These are phyloP conservation scores for Penicillium vulpinum DNA, from an alignment of 2,329 filamentous ascomycete species.

Conservation along the genomic window DNA sequence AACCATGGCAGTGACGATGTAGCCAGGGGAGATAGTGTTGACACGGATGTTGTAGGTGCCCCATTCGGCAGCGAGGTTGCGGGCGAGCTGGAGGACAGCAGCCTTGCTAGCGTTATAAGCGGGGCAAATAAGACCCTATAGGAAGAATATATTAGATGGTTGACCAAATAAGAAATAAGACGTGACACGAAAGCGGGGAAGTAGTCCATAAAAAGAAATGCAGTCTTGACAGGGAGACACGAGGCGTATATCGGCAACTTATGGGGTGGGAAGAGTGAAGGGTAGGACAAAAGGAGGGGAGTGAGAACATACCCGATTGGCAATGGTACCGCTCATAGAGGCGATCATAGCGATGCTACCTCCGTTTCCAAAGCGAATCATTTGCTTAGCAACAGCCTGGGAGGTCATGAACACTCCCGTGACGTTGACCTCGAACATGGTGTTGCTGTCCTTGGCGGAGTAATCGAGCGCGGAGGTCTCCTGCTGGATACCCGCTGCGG, in stretches of 20 bases:
- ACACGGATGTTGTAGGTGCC: slow-evolving; percentile 51
- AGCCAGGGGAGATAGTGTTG: slow-evolving; percentile 51
- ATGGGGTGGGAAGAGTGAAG: neutral
- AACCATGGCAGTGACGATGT: slow-evolving; percentile 51
- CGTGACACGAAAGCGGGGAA: neutral
- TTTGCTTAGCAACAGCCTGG: slow-evolving; percentile 63
- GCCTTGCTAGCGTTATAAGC: slow-evolving; percentile 53
- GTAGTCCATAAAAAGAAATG: neutral
- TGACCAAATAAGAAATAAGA: neutral
- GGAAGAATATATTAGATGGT: neutral
- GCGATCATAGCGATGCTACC: slow-evolving; percentile 65
- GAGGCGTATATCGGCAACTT: neutral
- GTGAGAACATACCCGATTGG: slow-evolving; percentile 49
- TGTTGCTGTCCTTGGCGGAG: slow-evolving; percentile 59
- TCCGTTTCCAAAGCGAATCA: slow-evolving; percentile 60
- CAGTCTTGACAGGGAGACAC: neutral
- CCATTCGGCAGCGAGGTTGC: slow-evolving; percentile 52
- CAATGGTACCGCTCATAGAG: slow-evolving; percentile 62
- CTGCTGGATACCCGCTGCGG: slow-evolving; percentile 72
- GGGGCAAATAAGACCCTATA: slow-evolving; percentile 49
- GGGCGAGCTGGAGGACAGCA: slow-evolving; percentile 48
- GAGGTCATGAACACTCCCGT: slow-evolving; percentile 65
- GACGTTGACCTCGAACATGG: slow-evolving; percentile 63
- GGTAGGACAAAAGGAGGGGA: neutral
- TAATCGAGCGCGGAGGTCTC: slow-evolving; percentile 83